Percentiles rank a stretch among this genome's conserved stretches.
phyloP scores from a whole-genome alignment of 1,284 basidiomycete species.

The Cryptococcus depauperatus region DNA sequence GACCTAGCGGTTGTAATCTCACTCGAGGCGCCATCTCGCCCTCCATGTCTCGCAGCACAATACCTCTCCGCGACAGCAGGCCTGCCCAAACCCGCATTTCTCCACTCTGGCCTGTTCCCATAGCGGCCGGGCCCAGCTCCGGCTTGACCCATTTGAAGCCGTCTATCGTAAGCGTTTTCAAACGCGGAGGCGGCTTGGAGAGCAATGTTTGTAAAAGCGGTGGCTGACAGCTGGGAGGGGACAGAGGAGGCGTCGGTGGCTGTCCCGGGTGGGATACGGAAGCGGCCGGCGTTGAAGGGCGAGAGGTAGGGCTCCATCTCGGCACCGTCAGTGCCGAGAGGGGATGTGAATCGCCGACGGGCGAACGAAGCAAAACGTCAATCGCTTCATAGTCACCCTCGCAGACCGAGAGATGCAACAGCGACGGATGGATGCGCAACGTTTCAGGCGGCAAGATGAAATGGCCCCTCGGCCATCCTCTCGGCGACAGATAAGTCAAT shows the following conservation, averaged over 20 bases:
- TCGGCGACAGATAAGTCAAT: conserved; percentile 60
- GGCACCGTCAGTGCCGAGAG: conserved; percentile 64
- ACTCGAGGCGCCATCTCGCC: conserved; percentile 17
- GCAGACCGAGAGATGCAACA: conserved; percentile 34
- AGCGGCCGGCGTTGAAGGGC: not conserved
- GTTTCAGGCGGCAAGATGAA: conserved; percentile 8
- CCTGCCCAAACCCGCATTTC: conserved; percentile 34
- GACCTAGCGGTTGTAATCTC: conserved; percentile 1
- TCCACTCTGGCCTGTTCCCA: conserved; percentile 32
- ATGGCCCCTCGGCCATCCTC: conserved; percentile 51
- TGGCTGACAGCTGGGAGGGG: not conserved
- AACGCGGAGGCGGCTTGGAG: not conserved
- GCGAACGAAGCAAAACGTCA: conserved; percentile 5
- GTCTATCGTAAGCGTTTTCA: conserved; percentile 23
- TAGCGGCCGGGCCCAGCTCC: conserved; percentile 28
- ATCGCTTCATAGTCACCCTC: conserved; percentile 18
- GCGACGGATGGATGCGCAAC: conserved; percentile 31
- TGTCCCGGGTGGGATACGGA: not conserved
- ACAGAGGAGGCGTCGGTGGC: not conserved
- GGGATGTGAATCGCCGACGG: conserved; percentile 39
- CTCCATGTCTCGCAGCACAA: conserved; percentile 37
- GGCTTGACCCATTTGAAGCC: conserved; percentile 37
- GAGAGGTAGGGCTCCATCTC: conserved; percentile 19
- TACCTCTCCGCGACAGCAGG: conserved; percentile 13
- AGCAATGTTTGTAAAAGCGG: conserved; percentile 16